phyloP scores from a whole-genome alignment of 257 asterid species.

The Nicotiana knightiana region DNA sequence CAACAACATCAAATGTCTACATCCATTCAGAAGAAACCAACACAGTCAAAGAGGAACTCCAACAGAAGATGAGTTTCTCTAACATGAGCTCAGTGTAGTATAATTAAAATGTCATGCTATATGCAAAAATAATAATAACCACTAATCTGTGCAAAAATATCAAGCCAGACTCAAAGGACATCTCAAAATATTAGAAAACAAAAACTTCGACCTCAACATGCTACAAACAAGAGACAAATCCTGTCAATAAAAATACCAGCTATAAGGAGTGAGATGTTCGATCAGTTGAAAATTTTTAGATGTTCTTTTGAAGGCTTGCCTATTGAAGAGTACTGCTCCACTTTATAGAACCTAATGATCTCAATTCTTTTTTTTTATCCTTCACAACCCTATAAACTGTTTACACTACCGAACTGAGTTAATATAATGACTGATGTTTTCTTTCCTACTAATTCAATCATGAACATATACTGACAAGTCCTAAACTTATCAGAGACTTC shows the following conservation, averaged over 20 bases:
- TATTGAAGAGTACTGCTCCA: too few species aligned
- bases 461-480: too few species aligned
- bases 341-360: too few species aligned
- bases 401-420: too few species aligned
- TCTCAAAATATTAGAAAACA: not conserved
- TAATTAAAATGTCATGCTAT: not conserved
- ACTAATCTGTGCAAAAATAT: too few species aligned
- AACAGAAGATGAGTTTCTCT: not conserved
- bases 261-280: not conserved
- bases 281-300: too few species aligned
- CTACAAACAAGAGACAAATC: not conserved
- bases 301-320: too few species aligned
- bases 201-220: not conserved
- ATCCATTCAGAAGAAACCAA: slow-evolving; percentile 16
- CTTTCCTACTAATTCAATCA: too few species aligned
- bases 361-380: too few species aligned
- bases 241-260: not conserved
- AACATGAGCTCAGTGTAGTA: not conserved
- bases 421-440: too few species aligned
- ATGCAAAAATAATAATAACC: not conserved
- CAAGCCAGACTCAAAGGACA: not conserved
- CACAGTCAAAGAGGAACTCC: not conserved
- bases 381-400: too few species aligned
- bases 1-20: slow-evolving; percentile 96
- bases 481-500: too few species aligned